A percentile compares a stretch with the other conserved stretches of the same genome.
These are phyloP conservation scores for Flagelloscypha sp. DNA, from an alignment of 768 basidiomycete species.

Conservation along the genomic window DNA sequence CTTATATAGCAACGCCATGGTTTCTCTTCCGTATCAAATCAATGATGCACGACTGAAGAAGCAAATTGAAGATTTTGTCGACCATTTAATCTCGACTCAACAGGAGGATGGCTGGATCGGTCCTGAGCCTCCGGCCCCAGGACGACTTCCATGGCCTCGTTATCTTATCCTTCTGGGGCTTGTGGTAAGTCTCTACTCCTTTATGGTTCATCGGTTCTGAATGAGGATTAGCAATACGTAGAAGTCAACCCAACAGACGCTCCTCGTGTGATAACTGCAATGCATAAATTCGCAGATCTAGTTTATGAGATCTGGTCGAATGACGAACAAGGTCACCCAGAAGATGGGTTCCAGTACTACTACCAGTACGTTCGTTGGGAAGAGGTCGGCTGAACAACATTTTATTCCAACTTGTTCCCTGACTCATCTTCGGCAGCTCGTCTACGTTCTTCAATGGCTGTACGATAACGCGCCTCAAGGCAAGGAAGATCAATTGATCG, in stretches of 20 bases:
- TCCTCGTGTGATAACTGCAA: constrained; percentile 26
- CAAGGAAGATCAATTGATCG: constrained; percentile 27
- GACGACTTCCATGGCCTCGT: constrained; percentile 35
- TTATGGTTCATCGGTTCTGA: too few relatives aligned
- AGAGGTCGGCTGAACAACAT: constrained; percentile 24
- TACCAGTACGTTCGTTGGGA: constrained; percentile 37
- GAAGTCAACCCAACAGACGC: constrained; percentile 31
- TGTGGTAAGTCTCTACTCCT: constrained; percentile 18
- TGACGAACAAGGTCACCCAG: constrained; percentile 25
- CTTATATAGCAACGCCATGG: constrained; percentile 28
- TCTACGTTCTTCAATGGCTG: constrained; percentile 32
- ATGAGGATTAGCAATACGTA: constrained; percentile 41
- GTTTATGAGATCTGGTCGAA: constrained; percentile 28
- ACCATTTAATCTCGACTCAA: constrained; percentile 30
- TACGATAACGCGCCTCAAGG: constrained; percentile 32
- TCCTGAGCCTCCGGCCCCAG: too few relatives aligned
- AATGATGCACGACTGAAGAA: constrained; percentile 26
- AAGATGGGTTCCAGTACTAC: constrained; percentile 32
- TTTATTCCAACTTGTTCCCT: background rate
- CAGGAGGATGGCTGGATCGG: constrained; percentile 34
- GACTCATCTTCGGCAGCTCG: too few relatives aligned
- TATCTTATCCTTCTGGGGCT: constrained; percentile 31
- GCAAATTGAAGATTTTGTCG: constrained; percentile 29
- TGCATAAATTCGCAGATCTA: constrained; percentile 28
- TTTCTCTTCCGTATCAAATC: constrained; percentile 33